phyloP scores from a whole-genome alignment of 139 green algal genomes.

The Chlorella sp. region DNA sequence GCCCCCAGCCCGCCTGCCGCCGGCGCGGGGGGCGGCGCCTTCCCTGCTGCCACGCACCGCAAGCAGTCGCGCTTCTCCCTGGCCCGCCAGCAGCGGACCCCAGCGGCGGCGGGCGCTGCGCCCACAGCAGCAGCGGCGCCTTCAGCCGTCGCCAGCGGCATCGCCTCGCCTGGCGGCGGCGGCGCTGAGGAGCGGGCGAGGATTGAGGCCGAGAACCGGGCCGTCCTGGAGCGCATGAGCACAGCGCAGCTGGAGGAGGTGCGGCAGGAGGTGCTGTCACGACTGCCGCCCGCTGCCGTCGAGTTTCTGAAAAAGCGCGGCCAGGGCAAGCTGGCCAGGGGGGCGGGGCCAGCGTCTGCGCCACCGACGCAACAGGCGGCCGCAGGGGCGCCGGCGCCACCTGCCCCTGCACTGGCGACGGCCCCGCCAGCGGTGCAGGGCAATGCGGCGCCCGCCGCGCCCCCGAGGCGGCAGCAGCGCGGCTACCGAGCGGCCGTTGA shows the following conservation, averaged over 20 bases:
- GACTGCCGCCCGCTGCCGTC: slow-evolving; percentile 10
- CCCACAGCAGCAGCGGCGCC: no score
- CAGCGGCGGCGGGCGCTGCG: not conserved
- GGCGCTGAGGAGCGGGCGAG: not conserved
- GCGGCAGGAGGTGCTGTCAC: slow-evolving; percentile 26
- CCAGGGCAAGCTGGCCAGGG: not conserved
- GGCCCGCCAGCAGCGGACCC: slow-evolving; percentile 8
- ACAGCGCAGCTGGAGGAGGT: slow-evolving; percentile 33
- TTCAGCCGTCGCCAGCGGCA: not conserved
- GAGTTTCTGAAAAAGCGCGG: slow-evolving; percentile 44
- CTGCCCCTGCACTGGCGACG: no score
- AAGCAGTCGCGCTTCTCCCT: slow-evolving; percentile 43
- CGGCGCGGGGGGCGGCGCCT: slow-evolving; percentile 4
- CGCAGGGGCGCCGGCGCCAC: no score
- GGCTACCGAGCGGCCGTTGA: not conserved
- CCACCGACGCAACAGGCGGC: no score
- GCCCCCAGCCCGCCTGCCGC: not conserved
- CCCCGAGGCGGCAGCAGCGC: slow-evolving; percentile 3
- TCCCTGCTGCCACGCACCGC: slow-evolving; percentile 44
- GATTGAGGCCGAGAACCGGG: slow-evolving; percentile 33
- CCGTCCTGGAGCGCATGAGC: slow-evolving; percentile 32
- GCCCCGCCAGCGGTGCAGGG: not conserved
- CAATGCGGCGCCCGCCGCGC: not conserved
- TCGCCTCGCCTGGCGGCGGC: not conserved
- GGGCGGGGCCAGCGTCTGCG: not conserved